These are phyloP conservation scores for Ambrosia hybrid DNA, from an alignment of 140 eudicot species.

Conservation along the genomic window DNA sequence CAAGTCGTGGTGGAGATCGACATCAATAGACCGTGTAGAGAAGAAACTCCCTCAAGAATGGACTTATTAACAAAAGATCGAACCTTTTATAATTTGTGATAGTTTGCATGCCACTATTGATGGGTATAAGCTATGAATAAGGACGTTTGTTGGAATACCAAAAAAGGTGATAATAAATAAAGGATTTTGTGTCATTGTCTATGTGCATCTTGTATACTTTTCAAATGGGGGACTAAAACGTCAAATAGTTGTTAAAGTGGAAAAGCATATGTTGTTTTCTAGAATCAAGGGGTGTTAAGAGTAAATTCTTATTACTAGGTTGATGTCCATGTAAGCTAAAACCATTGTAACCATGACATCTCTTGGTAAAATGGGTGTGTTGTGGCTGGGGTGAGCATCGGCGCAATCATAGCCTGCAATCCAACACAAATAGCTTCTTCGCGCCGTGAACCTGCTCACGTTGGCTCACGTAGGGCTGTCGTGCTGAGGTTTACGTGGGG, in stretches of 20 bases:
- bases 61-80: conserved; percentile 33
- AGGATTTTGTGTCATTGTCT: too few species aligned
- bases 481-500: too few species aligned
- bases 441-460: too few species aligned
- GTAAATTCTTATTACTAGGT: not conserved
- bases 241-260: not conserved
- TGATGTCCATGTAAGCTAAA: not conserved
- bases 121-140: not conserved
- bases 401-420: too few species aligned
- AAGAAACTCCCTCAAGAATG: conserved; percentile 54
- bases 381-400: too few species aligned
- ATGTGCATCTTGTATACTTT: not conserved
- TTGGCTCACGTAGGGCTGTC: too few species aligned
- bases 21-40: conserved; percentile 19
- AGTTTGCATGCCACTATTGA: not conserved
- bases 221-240: not conserved
- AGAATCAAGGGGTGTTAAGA: not conserved
- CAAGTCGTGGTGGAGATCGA: conserved; percentile 14
- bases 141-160: not conserved
- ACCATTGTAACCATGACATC: too few species aligned
- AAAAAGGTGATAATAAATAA: not conserved
- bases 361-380: too few species aligned
- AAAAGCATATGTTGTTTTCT: not conserved
- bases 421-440: too few species aligned
- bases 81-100: not conserved